Conservation (phyloP, 2,329 filamentous ascomycete genomes). For the Xylariaceae sp. region DNA sequence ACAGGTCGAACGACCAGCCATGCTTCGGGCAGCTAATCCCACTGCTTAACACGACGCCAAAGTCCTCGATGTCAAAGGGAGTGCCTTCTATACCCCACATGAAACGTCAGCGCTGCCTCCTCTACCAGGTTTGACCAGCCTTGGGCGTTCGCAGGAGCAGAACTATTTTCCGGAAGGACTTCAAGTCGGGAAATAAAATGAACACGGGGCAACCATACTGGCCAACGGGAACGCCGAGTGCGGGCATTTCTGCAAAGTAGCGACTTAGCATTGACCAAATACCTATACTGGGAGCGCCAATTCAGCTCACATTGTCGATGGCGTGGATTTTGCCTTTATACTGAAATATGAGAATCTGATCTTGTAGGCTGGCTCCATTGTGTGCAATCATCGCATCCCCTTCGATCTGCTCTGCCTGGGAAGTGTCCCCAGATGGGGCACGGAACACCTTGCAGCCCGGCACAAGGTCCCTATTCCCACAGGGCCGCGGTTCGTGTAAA, state of each 20-base stretch:
- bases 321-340: constrained; percentile 61
- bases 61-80: constrained; percentile 68
- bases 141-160: background rate
- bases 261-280: constrained; percentile 12
- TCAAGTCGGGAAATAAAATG: background rate
- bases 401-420: constrained; percentile 34
- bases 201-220: constrained; percentile 15
- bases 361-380: constrained; percentile 35
- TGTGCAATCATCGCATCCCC: constrained; percentile 29
- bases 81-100: constrained; percentile 37
- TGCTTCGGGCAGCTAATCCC: constrained; percentile 64
- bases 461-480: constrained; percentile 32
- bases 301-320: constrained; percentile 55
- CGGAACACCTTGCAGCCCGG: constrained; percentile 56
- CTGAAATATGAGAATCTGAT: constrained; percentile 61
- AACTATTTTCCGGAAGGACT: background rate
- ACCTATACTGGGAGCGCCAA: background rate
- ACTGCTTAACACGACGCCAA: constrained; percentile 56
- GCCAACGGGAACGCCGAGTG: constrained; percentile 63
- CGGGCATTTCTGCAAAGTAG: constrained; percentile 51
- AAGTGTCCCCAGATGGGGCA: constrained; percentile 38
- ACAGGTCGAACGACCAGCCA: constrained; percentile 65
- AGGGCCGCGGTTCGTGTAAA: constrained; percentile 36
- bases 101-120: background rate
- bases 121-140: background rate